These are phyloP conservation scores for Plasmodium sp. DNA, from an alignment of 169 alveolate genomes.

Conservation along the genomic window DNA sequence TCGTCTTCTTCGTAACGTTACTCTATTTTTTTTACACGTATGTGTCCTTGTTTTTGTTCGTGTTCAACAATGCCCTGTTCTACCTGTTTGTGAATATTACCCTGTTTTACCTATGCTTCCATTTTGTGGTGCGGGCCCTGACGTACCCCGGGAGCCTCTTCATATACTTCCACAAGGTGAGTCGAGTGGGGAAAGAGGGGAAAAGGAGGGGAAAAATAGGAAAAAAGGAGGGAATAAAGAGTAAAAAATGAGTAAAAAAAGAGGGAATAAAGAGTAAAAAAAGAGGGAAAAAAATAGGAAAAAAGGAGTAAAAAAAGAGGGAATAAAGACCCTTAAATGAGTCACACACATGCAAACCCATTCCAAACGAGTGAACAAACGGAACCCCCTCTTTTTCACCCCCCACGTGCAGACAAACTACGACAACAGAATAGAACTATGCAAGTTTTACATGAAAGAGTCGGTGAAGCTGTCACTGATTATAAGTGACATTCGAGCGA, in stretches of 20 bases:
- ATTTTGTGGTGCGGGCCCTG: slow-evolving; percentile 64
- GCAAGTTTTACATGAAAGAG: slow-evolving; percentile 61
- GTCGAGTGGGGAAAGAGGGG: background rate
- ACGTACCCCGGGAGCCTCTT: slow-evolving; percentile 70
- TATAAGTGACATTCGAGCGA: slow-evolving; percentile 11
- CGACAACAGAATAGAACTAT: slow-evolving; percentile 46
- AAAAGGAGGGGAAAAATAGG: background rate
- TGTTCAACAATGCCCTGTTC: slow-evolving; percentile 61
- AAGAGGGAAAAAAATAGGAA: background rate
- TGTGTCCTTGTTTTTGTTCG: slow-evolving; percentile 54
- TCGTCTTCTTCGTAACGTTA: slow-evolving; percentile 46
- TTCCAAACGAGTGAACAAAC: background rate
- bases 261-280: background rate
- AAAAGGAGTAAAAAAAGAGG: background rate
- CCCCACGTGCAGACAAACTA: slow-evolving; percentile 31
- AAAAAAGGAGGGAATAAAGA: background rate
- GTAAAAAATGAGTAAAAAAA: background rate
- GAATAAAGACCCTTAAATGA: background rate
- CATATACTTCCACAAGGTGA: slow-evolving; percentile 51
- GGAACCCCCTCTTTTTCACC: background rate
- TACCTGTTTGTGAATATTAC: slow-evolving; percentile 47
- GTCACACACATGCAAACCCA: background rate
- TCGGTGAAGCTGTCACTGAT: slow-evolving; percentile 21
- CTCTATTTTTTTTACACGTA: slow-evolving; percentile 63
- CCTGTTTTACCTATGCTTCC: slow-evolving; percentile 56